Conservation (phyloP, 805 yeast genomes). For the Yamadazyma paraphyllophila region DNA sequence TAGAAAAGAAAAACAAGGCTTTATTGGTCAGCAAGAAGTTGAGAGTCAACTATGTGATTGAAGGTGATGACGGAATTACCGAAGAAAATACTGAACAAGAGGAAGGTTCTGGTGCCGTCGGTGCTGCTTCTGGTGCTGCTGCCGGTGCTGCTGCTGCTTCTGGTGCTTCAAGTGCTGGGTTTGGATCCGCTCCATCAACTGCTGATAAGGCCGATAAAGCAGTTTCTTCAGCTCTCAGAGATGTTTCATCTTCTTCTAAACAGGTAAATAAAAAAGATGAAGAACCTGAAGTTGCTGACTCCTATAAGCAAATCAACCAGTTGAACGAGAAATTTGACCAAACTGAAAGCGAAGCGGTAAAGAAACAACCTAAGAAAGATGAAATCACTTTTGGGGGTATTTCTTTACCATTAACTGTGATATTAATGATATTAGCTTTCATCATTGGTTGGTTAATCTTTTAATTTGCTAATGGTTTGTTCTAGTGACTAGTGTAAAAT, state of each 20-base stretch:
- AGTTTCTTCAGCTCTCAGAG: conserved; percentile 6
- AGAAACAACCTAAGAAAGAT: conserved; percentile 12
- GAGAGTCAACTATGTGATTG: conserved; percentile 54
- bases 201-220: conserved; percentile 11
- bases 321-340: conserved; percentile 47
- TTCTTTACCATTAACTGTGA: conserved; percentile 52
- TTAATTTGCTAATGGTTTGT: conserved; percentile 22
- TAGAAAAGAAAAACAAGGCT: conserved; percentile 58
- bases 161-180: conserved; percentile 15
- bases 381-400: conserved; percentile 45
- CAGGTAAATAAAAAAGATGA: conserved; percentile 6
- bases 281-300: conserved; percentile 33
- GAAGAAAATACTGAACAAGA: conserved; percentile 4
- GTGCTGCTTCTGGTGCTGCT: conserved; percentile 16
- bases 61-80: conserved; percentile 13
- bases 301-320: conserved; percentile 41
- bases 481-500: too few relatives aligned
- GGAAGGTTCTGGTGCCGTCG: conserved; percentile 1
- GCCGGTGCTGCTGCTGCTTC: conserved; percentile 16
- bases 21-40: conserved; percentile 62
- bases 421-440: conserved; percentile 50
- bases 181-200: conserved; percentile 2
- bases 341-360: conserved; percentile 24
- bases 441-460: conserved; percentile 72
- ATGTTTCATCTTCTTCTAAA: conserved; percentile 12